These are phyloP conservation scores for Daldinia decipiens DNA, from an alignment of 495 filamentous ascomycete genomes.

Conservation along the genomic window DNA sequence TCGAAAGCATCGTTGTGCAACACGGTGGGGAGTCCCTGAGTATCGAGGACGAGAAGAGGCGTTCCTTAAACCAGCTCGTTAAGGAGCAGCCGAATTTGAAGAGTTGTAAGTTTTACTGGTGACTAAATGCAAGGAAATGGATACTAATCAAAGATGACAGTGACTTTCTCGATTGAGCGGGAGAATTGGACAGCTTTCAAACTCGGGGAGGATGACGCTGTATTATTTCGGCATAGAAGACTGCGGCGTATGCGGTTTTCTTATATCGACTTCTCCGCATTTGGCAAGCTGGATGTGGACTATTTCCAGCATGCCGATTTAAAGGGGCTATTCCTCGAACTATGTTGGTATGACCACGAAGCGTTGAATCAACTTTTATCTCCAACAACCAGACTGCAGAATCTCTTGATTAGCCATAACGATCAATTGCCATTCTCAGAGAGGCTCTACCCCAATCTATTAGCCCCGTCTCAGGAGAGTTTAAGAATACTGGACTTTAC, in stretches of 20 bases:
- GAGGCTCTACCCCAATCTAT: slow-evolving; percentile 26
- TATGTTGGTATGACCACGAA: slow-evolving; percentile 30
- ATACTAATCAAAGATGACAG: slow-evolving; percentile 16
- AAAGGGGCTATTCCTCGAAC: slow-evolving; percentile 23
- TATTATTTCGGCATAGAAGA: slow-evolving; percentile 35
- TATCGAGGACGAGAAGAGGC: slow-evolving; percentile 29
- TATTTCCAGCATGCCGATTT: slow-evolving; percentile 31
- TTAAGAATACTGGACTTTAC: slow-evolving; percentile 34
- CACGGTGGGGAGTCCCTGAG: slow-evolving; percentile 21
- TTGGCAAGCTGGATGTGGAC: slow-evolving; percentile 19
- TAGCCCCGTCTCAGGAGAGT: slow-evolving; percentile 28
- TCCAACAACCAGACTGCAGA: slow-evolving; percentile 15
- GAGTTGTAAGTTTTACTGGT: slow-evolving; percentile 20
- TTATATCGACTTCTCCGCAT: slow-evolving; percentile 35
- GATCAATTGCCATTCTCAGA: slow-evolving; percentile 35
- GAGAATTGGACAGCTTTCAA: slow-evolving; percentile 13
- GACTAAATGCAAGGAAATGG: neutral
- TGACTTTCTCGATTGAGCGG: slow-evolving; percentile 33
- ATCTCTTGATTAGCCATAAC: slow-evolving; percentile 30
- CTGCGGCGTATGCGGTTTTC: slow-evolving; percentile 31
- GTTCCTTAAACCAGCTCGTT: slow-evolving; percentile 22
- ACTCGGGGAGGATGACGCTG: slow-evolving; percentile 30
- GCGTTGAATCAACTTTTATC: slow-evolving; percentile 24
- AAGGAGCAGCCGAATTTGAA: slow-evolving; percentile 36
- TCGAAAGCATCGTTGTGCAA: slow-evolving; percentile 33